phyloP scores from a whole-genome alignment of 2,329 filamentous ascomycete genomes.

The Orbilia quercus region DNA sequence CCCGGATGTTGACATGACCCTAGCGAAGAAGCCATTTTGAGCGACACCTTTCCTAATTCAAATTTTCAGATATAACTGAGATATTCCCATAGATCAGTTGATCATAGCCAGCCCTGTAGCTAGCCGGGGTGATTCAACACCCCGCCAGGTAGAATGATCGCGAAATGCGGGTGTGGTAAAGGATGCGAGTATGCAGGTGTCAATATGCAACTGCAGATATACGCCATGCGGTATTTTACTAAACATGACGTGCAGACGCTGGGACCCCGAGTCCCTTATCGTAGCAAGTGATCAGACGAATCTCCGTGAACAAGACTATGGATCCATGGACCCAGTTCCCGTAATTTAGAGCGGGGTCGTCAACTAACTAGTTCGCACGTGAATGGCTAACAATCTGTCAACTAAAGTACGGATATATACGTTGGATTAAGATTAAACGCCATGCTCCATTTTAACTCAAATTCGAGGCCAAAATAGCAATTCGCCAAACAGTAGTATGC shows the following conservation, averaged over 20 bases:
- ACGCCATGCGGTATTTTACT: no score
- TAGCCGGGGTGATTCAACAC: background rate
- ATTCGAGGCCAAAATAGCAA: background rate
- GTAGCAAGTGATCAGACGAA: no score
- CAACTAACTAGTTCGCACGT: no score
- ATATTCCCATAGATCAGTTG: constrained; percentile 11
- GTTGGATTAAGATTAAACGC: background rate
- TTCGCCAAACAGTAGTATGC: background rate
- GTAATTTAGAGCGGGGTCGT: no score
- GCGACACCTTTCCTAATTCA: constrained; percentile 1
- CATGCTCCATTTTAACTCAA: background rate
- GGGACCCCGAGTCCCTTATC: no score
- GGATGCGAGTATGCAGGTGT: no score
- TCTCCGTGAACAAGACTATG: no score
- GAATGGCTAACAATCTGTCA: no score
- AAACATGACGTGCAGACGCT: no score
- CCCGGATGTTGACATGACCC: constrained; percentile 24
- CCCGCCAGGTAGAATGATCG: background rate
- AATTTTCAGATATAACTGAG: constrained; percentile 39
- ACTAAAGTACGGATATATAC: no score
- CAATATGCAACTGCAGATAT: no score
- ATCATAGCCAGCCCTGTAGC: background rate
- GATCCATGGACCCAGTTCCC: no score
- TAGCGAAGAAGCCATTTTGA: constrained; percentile 2
- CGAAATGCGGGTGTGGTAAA: background rate